These are phyloP conservation scores for Hypomyces rosellus DNA, from an alignment of 2,329 filamentous ascomycete species.

Conservation along the genomic window DNA sequence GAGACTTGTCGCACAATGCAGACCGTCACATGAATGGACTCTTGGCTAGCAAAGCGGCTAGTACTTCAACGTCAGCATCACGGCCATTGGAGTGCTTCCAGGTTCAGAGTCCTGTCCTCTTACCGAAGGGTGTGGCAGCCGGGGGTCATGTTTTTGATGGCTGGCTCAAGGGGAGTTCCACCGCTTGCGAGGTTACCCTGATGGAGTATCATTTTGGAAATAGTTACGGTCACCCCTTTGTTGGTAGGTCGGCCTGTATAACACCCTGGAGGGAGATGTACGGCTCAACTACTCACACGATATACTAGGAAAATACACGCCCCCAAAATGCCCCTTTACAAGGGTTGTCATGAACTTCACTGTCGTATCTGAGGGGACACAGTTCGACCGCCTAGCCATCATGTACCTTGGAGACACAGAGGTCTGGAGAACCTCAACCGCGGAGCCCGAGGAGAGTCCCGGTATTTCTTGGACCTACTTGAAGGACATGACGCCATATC, in stretches of 20 bases:
- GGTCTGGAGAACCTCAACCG: constrained; percentile 77
- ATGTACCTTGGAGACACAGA: constrained; percentile 74
- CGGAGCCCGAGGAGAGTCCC: constrained; percentile 59
- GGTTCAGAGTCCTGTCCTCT: constrained; percentile 60
- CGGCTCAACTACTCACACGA: background rate
- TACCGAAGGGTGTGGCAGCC: constrained; percentile 32
- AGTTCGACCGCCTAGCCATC: constrained; percentile 69
- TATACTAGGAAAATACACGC: constrained; percentile 12
- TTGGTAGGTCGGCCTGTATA: constrained; percentile 47
- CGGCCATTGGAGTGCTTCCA: constrained; percentile 53
- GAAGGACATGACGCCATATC: constrained; percentile 71
- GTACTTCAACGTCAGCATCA: background rate
- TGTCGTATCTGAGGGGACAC: constrained; percentile 61
- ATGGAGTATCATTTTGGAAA: constrained; percentile 66
- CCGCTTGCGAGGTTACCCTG: constrained; percentile 48
- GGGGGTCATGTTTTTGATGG: background rate
- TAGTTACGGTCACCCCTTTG: constrained; percentile 68
- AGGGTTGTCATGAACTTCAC: constrained; percentile 71
- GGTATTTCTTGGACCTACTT: constrained; percentile 72
- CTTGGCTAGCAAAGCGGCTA: no score
- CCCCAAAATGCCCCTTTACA: constrained; percentile 63
- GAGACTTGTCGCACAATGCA: no score
- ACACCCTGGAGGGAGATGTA: background rate
- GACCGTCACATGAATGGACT: no score
- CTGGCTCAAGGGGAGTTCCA: background rate